Percentiles rank a stretch among this genome's conserved stretches.
phyloP scores from a whole-genome alignment of 768 basidiomycete species.

The Stropharia rugosoannulata region DNA sequence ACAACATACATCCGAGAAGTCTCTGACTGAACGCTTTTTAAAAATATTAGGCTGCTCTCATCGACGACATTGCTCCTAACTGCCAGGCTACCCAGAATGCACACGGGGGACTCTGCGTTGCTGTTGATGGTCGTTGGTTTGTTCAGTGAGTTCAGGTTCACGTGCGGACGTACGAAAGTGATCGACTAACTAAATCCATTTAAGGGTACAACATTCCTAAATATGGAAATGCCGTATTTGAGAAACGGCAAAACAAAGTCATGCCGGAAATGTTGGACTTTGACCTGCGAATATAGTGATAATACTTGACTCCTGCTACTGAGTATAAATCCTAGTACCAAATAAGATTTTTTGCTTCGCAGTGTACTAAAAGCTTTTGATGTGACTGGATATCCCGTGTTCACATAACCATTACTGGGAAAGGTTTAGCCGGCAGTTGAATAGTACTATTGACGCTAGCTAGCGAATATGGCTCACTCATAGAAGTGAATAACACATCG shows the following conservation, averaged over 20 bases:
- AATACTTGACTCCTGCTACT: too few relatives aligned
- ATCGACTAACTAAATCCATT: neutral
- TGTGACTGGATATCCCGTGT: too few relatives aligned
- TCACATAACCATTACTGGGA: too few relatives aligned
- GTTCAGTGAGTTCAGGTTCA: constrained; percentile 15
- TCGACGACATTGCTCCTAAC: constrained; percentile 44
- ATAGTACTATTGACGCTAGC: too few relatives aligned
- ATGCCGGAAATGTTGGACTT: too few relatives aligned
- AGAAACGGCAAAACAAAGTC: neutral
- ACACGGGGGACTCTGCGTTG: constrained; percentile 17
- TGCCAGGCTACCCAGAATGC: constrained; percentile 29
- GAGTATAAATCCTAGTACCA: too few relatives aligned
- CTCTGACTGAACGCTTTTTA: neutral
- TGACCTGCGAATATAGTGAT: too few relatives aligned
- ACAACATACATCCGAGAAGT: neutral
- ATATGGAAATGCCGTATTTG: neutral
- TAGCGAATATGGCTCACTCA: too few relatives aligned
- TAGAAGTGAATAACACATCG: too few relatives aligned
- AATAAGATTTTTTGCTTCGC: too few relatives aligned
- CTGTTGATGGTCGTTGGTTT: constrained; percentile 17
- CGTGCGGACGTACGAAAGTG: neutral
- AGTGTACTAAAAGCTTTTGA: too few relatives aligned
- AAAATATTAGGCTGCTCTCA: constrained; percentile 18
- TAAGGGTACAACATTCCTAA: constrained; percentile 7
- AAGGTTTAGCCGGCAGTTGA: too few relatives aligned